Evolutionary conservation across 208 protist species (phyloP).

Genomic region (Trypanosoma scelopori): DNA sequence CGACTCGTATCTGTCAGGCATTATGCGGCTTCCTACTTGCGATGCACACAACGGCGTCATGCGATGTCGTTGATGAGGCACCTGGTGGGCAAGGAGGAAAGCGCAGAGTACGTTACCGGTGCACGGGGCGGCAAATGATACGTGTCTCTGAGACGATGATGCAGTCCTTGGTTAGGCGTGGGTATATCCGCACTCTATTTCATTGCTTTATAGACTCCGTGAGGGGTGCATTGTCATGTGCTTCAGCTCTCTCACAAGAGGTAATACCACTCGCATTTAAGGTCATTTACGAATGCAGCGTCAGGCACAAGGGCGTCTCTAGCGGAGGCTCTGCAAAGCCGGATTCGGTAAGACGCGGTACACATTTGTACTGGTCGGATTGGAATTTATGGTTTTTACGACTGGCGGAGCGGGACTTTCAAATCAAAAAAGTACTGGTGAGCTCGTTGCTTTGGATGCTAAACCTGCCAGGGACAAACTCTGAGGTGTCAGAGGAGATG

Average conservation of each 20-base stretch:
- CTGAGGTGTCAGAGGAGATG: background rate
- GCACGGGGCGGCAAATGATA: conserved; percentile 3
- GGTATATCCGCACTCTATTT: conserved; percentile 17
- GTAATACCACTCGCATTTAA: conserved; percentile 18
- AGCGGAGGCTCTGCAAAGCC: too few relatives aligned
- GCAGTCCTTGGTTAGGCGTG: conserved; percentile 9
- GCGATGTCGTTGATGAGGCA: background rate
- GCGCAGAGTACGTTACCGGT: background rate
- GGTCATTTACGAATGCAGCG: conserved; percentile 14
- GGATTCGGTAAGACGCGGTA: background rate
- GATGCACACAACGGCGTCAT: background rate
- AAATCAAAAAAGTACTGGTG: conserved; percentile 15
- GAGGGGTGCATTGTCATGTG: background rate
- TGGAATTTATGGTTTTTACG: conserved; percentile 19
- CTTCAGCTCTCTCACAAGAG: conserved; percentile 1
- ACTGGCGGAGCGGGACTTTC: conserved; percentile 6
- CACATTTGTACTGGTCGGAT: conserved; percentile 13
- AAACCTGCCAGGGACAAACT: background rate
- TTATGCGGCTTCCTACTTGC: conserved; percentile 25
- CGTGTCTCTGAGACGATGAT: conserved; percentile 14
- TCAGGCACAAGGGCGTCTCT: conserved; percentile 1
- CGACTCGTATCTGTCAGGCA: conserved; percentile 25
- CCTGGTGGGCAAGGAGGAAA: background rate
- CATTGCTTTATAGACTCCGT: conserved; percentile 13
- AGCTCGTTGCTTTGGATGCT: conserved; percentile 12